Evolutionary conservation across 2,329 filamentous ascomycete species (phyloP).

Genomic region (Fusarium paranaense): DNA sequence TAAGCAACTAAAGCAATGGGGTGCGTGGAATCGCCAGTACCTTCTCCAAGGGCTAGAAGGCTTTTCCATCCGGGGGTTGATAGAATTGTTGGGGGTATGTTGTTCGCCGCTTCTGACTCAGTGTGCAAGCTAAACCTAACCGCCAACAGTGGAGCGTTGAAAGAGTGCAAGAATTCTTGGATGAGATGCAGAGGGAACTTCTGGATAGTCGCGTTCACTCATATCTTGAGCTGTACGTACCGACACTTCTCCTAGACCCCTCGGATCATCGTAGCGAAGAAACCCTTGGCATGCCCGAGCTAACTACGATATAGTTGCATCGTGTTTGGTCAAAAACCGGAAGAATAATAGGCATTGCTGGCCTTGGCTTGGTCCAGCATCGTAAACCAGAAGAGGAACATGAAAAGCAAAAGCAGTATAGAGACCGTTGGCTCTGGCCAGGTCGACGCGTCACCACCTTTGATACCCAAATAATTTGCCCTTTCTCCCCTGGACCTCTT

Average conservation of each 20-base stretch:
- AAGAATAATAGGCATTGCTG: neutral
- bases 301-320: neutral
- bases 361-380: neutral
- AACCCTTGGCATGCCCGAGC: neutral
- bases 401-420: neutral
- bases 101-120: neutral
- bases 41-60: neutral
- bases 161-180: neutral
- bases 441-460: neutral
- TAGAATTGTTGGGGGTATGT: neutral
- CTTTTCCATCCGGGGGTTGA: neutral
- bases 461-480: neutral
- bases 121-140: neutral
- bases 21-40: neutral
- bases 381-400: neutral
- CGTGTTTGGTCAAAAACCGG: neutral
- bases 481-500: neutral
- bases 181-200: neutral
- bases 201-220: slow-evolving; percentile 1
- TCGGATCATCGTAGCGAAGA: neutral
- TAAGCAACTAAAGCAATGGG: neutral
- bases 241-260: neutral
- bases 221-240: slow-evolving; percentile 3
- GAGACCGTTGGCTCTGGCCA: neutral
- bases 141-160: neutral